These are phyloP conservation scores for Viola pubescens DNA, from an alignment of 441 rosid genomes.

Conservation along the genomic window DNA sequence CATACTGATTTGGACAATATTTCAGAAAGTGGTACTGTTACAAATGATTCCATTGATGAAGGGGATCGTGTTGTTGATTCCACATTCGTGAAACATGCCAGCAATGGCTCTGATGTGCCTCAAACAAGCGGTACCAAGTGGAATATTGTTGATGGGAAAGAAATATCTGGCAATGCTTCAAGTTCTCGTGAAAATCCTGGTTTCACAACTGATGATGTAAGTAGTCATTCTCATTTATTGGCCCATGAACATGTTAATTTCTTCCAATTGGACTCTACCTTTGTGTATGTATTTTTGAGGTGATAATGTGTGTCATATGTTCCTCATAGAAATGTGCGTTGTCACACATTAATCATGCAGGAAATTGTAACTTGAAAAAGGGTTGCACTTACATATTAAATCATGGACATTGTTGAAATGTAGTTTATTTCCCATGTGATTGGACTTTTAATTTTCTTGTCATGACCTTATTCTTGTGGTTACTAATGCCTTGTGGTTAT, in stretches of 20 bases:
- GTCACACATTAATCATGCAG: no score
- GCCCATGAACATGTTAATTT: background rate
- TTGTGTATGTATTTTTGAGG: background rate
- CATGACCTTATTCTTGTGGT: no score
- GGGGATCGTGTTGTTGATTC: constrained; percentile 51
- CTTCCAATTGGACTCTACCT: background rate
- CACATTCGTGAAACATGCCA: constrained; percentile 54
- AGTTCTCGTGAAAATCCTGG: constrained; percentile 48
- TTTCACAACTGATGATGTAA: constrained; percentile 59
- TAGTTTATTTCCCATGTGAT: no score
- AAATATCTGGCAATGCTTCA: constrained; percentile 51
- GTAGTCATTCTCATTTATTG: constrained; percentile 18
- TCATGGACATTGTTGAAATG: no score
- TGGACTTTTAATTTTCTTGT: no score
- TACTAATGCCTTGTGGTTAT: no score
- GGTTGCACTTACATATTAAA: no score
- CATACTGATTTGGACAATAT: constrained; percentile 67
- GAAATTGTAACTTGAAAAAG: no score
- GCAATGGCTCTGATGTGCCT: constrained; percentile 64
- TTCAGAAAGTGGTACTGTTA: constrained; percentile 84
- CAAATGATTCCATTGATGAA: constrained; percentile 76
- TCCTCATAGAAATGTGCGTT: no score
- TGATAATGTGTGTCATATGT: no score
- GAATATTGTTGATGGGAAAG: constrained; percentile 55
- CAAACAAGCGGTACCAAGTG: constrained; percentile 53